Conservation (phyloP, 345 rosid species). For the Jatropha curcas region DNA sequence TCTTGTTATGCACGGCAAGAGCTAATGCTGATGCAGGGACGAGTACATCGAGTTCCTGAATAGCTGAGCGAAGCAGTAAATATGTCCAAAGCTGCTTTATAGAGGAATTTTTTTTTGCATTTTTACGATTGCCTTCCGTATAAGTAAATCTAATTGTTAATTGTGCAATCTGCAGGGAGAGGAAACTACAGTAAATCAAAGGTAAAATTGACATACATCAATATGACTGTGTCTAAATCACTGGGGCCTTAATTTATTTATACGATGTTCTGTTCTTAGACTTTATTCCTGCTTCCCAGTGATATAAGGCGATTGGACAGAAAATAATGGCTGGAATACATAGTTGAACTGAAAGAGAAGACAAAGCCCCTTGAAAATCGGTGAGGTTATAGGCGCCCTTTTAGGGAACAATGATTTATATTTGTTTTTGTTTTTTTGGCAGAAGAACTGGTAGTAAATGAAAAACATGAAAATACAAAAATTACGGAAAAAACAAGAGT, state of each 20-base stretch:
- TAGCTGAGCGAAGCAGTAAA: slow-evolving; percentile 73
- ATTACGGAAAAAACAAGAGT: no score
- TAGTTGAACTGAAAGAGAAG: slow-evolving; percentile 63
- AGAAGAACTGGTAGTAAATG: no score
- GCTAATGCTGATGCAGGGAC: no score
- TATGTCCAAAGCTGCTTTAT: neutral
- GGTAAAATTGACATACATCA: no score
- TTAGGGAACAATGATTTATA: no score
- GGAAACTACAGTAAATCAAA: slow-evolving; percentile 74
- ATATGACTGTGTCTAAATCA: no score
- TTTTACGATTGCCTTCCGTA: neutral
- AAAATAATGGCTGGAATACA: slow-evolving; percentile 79
- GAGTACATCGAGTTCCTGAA: slow-evolving; percentile 73
- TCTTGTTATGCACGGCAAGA: slow-evolving; percentile 51
- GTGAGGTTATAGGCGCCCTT: no score
- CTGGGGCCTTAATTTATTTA: neutral
- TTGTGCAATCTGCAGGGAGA: slow-evolving; percentile 55
- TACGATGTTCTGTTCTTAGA: neutral
- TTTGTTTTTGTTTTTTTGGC: no score
- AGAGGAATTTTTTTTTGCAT: no score
- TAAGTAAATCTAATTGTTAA: slow-evolving; percentile 20
- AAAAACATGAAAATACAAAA: no score
- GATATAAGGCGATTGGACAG: slow-evolving; percentile 73
- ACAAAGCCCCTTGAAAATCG: slow-evolving; percentile 62
- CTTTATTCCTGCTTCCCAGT: neutral